Conservation (phyloP, 192 early-diverging fungal genomes). For the Paraglomus brasilianum region DNA sequence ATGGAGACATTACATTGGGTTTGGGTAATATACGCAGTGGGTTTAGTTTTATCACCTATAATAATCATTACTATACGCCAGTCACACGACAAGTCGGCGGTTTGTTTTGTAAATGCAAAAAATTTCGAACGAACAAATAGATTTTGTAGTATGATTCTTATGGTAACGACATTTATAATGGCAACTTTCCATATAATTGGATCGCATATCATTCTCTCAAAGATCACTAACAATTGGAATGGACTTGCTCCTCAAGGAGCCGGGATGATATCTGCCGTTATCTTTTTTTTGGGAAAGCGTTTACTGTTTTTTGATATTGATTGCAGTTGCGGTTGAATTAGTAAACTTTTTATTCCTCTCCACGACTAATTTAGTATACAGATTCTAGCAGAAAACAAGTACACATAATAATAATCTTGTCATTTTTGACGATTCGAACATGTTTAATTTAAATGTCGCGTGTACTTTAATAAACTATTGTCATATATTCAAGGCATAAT, state of each 20-base stretch:
- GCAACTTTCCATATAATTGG: background rate
- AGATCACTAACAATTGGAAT: background rate
- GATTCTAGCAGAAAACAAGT: too few relatives aligned
- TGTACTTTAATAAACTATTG: too few relatives aligned
- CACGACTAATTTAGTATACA: too few relatives aligned
- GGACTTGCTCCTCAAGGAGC: background rate
- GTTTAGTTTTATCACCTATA: background rate
- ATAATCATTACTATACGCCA: too few relatives aligned
- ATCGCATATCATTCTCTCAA: slow-evolving; percentile 6
- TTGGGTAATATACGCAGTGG: background rate
- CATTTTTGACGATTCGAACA: too few relatives aligned
- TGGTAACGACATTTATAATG: background rate
- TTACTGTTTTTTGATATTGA: background rate
- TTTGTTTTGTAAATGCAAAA: background rate
- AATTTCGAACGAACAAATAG: background rate
- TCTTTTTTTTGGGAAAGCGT: slow-evolving; percentile 1
- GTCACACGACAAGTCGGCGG: too few relatives aligned
- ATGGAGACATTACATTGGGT: too few relatives aligned
- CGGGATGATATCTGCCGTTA: background rate
- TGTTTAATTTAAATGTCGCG: too few relatives aligned
- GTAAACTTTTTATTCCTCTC: too few relatives aligned
- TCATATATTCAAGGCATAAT: too few relatives aligned
- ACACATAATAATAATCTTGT: too few relatives aligned
- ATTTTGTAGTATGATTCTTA: background rate
- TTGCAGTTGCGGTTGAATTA: too few relatives aligned